A percentile compares a stretch with the other conserved stretches of the same genome.
Evolutionary conservation across 2,329 filamentous ascomycete species (phyloP).

Genomic region (Harringtonia aguacate): DNA sequence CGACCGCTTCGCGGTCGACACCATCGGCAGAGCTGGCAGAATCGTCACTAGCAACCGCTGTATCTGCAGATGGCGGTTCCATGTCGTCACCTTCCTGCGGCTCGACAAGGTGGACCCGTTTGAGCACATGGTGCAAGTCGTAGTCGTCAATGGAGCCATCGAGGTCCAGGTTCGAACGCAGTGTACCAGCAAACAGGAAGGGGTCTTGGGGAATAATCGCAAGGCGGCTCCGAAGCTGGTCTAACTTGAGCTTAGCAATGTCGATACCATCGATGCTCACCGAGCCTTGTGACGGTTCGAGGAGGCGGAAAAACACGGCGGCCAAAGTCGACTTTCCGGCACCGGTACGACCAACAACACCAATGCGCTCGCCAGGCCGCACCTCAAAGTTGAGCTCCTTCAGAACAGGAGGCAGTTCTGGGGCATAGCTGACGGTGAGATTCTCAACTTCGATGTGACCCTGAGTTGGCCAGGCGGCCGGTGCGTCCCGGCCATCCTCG

Average conservation of each 20-base stretch:
- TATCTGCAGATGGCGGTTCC: not conserved
- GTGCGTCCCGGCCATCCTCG: slow-evolving; percentile 21
- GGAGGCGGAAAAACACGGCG: slow-evolving; percentile 51
- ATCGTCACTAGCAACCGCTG: too few species aligned
- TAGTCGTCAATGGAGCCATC: slow-evolving; percentile 50
- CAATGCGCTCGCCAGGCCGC: slow-evolving; percentile 47
- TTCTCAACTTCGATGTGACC: slow-evolving; percentile 27
- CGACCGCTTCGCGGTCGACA: not conserved
- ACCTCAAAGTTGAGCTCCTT: slow-evolving; percentile 26
- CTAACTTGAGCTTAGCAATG: slow-evolving; percentile 48
- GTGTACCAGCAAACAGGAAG: slow-evolving; percentile 54
- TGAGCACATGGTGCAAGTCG: slow-evolving; percentile 48
- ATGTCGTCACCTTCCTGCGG: slow-evolving; percentile 25
- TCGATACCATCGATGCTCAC: slow-evolving; percentile 36
- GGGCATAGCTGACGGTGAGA: slow-evolving; percentile 25
- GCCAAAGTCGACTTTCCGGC: slow-evolving; percentile 58
- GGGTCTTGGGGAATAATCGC: slow-evolving; percentile 60
- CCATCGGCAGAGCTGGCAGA: not conserved
- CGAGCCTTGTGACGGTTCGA: slow-evolving; percentile 29
- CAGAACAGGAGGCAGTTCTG: slow-evolving; percentile 24
- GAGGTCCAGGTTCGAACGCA: slow-evolving; percentile 53
- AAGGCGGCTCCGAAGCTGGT: slow-evolving; percentile 48
- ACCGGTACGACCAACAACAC: slow-evolving; percentile 54
- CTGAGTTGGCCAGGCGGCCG: slow-evolving; percentile 29
- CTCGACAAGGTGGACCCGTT: slow-evolving; percentile 48